These are phyloP conservation scores for Sphagnum tenellum DNA, from an alignment of 225 moss, liverwort and hornwort species.

Conservation along the genomic window DNA sequence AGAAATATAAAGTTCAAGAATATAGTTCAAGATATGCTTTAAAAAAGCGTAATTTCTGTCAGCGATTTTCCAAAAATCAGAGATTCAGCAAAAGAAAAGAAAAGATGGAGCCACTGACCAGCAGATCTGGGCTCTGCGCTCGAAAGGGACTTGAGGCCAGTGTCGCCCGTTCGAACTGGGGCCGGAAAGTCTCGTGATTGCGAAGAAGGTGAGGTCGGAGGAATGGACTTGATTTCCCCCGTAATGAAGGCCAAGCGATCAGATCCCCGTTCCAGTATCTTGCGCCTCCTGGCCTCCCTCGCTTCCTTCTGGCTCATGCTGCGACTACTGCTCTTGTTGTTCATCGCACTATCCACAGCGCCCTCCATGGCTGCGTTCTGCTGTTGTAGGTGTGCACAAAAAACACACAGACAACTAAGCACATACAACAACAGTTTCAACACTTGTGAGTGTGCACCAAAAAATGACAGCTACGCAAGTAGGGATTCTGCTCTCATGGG, in stretches of 20 bases:
- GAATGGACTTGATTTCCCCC: slow-evolving; percentile 48
- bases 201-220: slow-evolving; percentile 7
- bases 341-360: not conserved
- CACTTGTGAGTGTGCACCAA: too few relatives aligned
- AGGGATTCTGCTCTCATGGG: too few relatives aligned
- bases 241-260: slow-evolving; percentile 81
- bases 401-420: too few relatives aligned
- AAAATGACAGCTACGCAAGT: too few relatives aligned
- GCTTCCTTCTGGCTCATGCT: slow-evolving; percentile 51
- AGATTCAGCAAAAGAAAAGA: too few relatives aligned
- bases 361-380: not conserved
- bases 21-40: too few relatives aligned
- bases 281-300: slow-evolving; percentile 79
- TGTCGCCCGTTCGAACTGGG: slow-evolving; percentile 24
- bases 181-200: slow-evolving; percentile 4
- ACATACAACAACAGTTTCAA: too few relatives aligned
- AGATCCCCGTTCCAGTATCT: slow-evolving; percentile 64
- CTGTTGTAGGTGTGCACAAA: not conserved
- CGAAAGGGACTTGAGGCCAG: slow-evolving; percentile 40
- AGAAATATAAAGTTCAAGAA: too few relatives aligned
- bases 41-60: too few relatives aligned
- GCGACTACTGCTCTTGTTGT: not conserved
- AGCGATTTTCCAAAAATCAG: too few relatives aligned
- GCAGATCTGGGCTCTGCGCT: slow-evolving; percentile 13
- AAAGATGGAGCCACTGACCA: not conserved